Evolutionary conservation across 2,329 filamentous ascomycete species (phyloP).

Genomic region (Aaosphaeria arxii): DNA sequence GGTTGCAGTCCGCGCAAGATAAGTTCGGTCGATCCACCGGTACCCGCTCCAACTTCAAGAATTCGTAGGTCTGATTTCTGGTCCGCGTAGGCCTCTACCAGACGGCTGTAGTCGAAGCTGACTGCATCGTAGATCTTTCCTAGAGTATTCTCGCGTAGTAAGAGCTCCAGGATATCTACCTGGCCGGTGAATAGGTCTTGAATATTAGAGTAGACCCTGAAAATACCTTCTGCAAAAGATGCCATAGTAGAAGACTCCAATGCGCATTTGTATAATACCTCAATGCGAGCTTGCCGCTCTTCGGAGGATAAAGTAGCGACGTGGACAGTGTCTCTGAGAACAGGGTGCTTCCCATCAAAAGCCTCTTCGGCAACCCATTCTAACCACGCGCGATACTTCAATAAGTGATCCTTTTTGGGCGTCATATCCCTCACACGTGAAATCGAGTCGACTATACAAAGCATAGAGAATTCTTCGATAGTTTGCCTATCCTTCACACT

Average conservation of each 20-base stretch:
- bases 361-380: too few species aligned
- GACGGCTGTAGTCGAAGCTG: not conserved
- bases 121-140: not conserved
- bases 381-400: too few species aligned
- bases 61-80: constrained; percentile 3
- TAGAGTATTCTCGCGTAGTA: not conserved
- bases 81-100: not conserved
- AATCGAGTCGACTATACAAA: too few species aligned
- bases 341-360: too few species aligned
- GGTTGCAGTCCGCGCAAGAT: constrained; percentile 1
- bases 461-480: too few species aligned
- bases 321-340: too few species aligned
- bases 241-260: not conserved
- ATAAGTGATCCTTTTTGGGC: too few species aligned
- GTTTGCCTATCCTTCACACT: too few species aligned
- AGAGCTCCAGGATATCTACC: not conserved
- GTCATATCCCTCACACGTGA: too few species aligned
- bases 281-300: too few species aligned
- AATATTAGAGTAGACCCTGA: not conserved
- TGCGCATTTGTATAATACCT: too few species aligned
- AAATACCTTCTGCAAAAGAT: not conserved
- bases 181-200: not conserved
- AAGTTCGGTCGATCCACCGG: constrained; percentile 3
- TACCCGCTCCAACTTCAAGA: constrained; percentile 11
- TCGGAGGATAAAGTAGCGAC: too few species aligned